Conservation (phyloP, 331 rosid species). For the Malus hybrid region DNA sequence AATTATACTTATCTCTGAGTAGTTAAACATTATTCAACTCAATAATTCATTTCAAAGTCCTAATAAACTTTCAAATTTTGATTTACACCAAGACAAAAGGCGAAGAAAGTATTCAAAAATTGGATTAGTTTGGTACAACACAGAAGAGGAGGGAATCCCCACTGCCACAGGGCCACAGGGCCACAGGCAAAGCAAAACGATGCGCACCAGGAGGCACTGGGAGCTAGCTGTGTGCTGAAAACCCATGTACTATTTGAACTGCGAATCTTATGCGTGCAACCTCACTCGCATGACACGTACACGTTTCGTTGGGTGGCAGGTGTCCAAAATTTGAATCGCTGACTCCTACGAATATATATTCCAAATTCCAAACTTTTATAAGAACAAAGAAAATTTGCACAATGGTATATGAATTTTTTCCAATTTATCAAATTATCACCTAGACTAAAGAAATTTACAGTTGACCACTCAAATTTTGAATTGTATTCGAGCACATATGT, state of each 20-base stretch:
- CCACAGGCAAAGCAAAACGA: background rate
- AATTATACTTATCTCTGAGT: too few species aligned
- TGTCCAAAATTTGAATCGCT: conserved; percentile 13
- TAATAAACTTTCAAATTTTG: too few species aligned
- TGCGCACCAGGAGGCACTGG: background rate
- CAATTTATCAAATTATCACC: background rate
- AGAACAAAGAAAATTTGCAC: background rate
- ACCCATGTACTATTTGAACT: background rate
- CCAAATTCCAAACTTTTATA: too few species aligned
- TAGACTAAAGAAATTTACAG: background rate
- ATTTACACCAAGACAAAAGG: too few species aligned
- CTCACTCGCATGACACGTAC: conserved; percentile 14
- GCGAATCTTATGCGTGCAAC: background rate
- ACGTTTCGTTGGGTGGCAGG: conserved; percentile 14
- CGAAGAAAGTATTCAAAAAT: too few species aligned
- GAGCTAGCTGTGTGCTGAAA: background rate
- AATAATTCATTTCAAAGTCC: too few species aligned
- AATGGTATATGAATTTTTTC: background rate
- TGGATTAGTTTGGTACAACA: background rate
- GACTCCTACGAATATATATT: conserved; percentile 29
- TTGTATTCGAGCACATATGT: background rate
- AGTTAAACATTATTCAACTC: too few species aligned
- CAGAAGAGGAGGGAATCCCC: background rate
- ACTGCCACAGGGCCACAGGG: background rate
- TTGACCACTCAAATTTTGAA: background rate